Conservation (phyloP, 495 filamentous ascomycete species). For the Daldinia loculata region DNA sequence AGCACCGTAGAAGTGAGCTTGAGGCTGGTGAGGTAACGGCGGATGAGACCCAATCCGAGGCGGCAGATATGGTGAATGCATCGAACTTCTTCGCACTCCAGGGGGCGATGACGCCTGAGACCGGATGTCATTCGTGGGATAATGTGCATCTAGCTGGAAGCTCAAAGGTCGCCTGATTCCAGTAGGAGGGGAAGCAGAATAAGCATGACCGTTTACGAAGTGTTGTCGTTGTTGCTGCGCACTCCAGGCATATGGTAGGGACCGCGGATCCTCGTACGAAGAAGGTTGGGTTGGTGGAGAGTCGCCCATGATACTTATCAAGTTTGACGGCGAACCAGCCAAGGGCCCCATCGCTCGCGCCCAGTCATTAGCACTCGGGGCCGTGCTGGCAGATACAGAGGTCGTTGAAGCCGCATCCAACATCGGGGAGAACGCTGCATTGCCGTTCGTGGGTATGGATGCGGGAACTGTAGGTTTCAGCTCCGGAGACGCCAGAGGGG, state of each 20-base stretch:
- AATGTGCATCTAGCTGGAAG: constrained; percentile 60
- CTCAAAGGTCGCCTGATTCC: constrained; percentile 58
- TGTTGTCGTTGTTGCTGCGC: constrained; percentile 49
- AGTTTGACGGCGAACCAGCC: constrained; percentile 64
- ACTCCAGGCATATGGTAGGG: constrained; percentile 54
- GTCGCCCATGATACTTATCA: constrained; percentile 63
- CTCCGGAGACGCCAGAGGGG: constrained; percentile 52
- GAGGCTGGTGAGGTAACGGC: constrained; percentile 83
- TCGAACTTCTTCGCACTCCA: constrained; percentile 61
- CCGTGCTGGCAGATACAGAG: constrained; percentile 57
- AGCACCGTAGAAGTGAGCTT: constrained; percentile 74
- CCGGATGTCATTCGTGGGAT: constrained; percentile 54
- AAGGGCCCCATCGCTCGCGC: constrained; percentile 56
- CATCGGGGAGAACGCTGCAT: constrained; percentile 50
- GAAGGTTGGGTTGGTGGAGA: constrained; percentile 63
- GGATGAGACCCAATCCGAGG: constrained; percentile 60
- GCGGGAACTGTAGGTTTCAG: constrained; percentile 50
- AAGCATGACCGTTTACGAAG: constrained; percentile 49
- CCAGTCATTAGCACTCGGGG: constrained; percentile 63
- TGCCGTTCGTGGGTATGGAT: constrained; percentile 49
- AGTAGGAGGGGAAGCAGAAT: constrained; percentile 59
- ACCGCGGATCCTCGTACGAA: constrained; percentile 61
- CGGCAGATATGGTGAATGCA: constrained; percentile 65
- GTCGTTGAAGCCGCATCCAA: constrained; percentile 57
- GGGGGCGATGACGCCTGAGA: constrained; percentile 55